Evolutionary conservation across 1,284 basidiomycete genomes (phyloP).

Genomic region (Melampsora abietis-canadensis): DNA sequence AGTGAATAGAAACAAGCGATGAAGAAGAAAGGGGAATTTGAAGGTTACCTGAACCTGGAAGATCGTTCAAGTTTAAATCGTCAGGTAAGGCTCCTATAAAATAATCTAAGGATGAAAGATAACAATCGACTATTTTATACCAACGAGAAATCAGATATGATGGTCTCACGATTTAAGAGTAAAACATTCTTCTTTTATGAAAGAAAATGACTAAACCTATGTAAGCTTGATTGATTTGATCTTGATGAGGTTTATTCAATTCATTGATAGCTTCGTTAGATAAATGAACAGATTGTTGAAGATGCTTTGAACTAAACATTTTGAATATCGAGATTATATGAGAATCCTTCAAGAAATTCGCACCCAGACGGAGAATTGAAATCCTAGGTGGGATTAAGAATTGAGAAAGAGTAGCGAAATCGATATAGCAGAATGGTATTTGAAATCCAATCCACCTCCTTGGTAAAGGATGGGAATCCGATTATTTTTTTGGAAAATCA

Average conservation of each 20-base stretch:
- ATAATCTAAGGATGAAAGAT: conserved; percentile 2
- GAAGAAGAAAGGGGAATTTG: background rate
- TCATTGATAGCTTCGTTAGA: background rate
- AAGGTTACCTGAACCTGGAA: conserved; percentile 2
- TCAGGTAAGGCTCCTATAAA: background rate
- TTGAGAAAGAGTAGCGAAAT: too few relatives aligned
- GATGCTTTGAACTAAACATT: conserved; percentile 1
- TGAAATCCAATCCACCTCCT: too few relatives aligned
- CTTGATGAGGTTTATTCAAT: background rate
- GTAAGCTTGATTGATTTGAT: background rate
- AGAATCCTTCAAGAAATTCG: too few relatives aligned
- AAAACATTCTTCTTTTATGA: too few relatives aligned
- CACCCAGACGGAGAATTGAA: too few relatives aligned
- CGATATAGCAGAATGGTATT: too few relatives aligned
- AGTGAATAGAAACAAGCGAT: background rate
- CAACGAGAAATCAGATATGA: background rate
- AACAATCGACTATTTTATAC: background rate
- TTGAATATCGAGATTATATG: too few relatives aligned
- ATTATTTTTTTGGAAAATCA: too few relatives aligned
- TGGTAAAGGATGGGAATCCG: too few relatives aligned
- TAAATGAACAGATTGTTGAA: conserved; percentile 4
- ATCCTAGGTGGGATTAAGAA: too few relatives aligned
- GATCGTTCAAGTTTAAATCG: background rate
- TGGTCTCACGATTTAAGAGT: too few relatives aligned
- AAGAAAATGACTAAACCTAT: background rate